Percentiles rank a stretch among this genome's conserved stretches.
Conservation (phyloP, 2,329 filamentous ascomycete genomes). For the Talaromyces sp. region DNA sequence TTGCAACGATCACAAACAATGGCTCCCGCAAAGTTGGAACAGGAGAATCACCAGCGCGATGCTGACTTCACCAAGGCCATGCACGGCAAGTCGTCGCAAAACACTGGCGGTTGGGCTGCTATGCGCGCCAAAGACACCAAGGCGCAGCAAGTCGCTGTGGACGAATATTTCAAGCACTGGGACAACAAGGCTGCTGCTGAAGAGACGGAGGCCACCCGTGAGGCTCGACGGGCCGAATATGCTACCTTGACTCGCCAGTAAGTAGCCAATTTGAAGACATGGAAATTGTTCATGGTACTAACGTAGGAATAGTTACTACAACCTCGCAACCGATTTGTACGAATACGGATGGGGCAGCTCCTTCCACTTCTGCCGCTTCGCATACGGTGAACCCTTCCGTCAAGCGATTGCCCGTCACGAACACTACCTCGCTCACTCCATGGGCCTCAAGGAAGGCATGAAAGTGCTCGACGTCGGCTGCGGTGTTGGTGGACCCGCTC, state of each 20-base stretch:
- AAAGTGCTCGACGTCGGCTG: conserved; percentile 94
- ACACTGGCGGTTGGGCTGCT: conserved; percentile 70
- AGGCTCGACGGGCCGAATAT: conserved; percentile 80
- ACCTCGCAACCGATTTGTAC: conserved; percentile 92
- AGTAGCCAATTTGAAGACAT: conserved; percentile 35
- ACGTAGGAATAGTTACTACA: conserved; percentile 71
- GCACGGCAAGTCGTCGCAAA: conserved; percentile 66
- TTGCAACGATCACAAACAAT: conserved; percentile 31
- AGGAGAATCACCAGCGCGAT: conserved; percentile 80
- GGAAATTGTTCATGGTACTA: conserved; percentile 13
- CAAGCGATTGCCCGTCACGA: conserved; percentile 95
- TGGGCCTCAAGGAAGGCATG: conserved; percentile 81
- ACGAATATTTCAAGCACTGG: conserved; percentile 97
- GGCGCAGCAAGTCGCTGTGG: conserved; percentile 76
- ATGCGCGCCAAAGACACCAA: conserved; percentile 79
- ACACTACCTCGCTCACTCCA: conserved; percentile 91
- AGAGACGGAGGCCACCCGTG: conserved; percentile 79
- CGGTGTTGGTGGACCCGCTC: conserved; percentile 90
- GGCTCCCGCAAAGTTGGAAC: conserved; percentile 63
- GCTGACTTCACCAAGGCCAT: conserved; percentile 85
- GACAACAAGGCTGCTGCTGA: conserved; percentile 74
- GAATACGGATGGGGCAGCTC: conserved; percentile 95
- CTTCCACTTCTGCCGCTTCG: conserved; percentile 97
- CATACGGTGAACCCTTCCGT: conserved; percentile 77
- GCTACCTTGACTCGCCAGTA: conserved; percentile 90